Evolutionary conservation across 129 eudicot genomes (phyloP), one percentile per base, ranked within the genome.

Genomic region (Logfia minima): DNA sequence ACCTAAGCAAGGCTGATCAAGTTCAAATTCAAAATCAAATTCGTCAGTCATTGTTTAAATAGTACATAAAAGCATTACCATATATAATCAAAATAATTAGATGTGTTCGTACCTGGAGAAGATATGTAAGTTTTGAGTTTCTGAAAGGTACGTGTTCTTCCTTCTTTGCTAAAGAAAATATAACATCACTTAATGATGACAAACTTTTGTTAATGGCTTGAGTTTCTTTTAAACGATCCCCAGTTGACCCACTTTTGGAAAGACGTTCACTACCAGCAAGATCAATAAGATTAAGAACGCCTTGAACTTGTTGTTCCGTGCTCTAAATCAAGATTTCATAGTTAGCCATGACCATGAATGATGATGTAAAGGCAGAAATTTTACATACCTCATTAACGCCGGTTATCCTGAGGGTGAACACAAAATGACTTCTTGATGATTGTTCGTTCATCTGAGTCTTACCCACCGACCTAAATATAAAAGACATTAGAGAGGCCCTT

Each of bases 201-300:
- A 94, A 77, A 75, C 98, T 94, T 80, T 91, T 94, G 79, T 94
- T 94, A 56, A 94, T 94, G 64, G 97, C 93, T 93, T 93, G 88
- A 72, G 99, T 95, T 95, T 95, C 99, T 85, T 85, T 95, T 60
- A 95, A 83, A 32, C 99, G 94, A 26, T 92, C 99, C 17, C 99
- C 99, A 0, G 99, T 95, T n/a, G 99, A 87, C 18, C 97, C 99
- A 78, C 97, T 95, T 81, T 89, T 95, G 48, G 99, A 95, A 74
- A 95, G 97, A 31, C 99, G 99, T 78, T 95, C 99, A 83, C 99
- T 95, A 32, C 99, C 99, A 55, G 99, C 99, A 70, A 95, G 97
- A 71, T 95, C 99, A 61, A 95, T 92, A 26, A 95, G 90, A 77
- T 95, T 95, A 19, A 95, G 83, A 29, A 95, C 89, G 53, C 97